These are phyloP conservation scores for Nevesoporus exiguus DNA, from an alignment of 768 basidiomycete genomes.

Conservation along the genomic window DNA sequence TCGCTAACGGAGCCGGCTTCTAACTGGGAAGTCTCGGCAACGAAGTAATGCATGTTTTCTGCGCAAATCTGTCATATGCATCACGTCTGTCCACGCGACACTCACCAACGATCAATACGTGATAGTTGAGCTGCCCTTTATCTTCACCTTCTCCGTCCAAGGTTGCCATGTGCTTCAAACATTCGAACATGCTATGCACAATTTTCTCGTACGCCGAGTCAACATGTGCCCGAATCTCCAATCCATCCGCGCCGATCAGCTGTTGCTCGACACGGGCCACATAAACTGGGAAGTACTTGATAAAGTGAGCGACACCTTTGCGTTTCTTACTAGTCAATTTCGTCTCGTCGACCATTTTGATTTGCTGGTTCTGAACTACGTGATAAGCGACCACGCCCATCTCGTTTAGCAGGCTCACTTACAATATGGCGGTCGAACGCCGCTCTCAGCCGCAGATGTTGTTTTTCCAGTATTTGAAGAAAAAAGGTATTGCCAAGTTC, in stretches of 20 bases:
- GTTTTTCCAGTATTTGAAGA: constrained; percentile 74
- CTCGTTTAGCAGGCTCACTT: constrained; percentile 21
- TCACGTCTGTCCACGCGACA: background rate
- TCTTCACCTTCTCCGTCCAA: constrained; percentile 91
- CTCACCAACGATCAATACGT: constrained; percentile 91
- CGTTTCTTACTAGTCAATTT: constrained; percentile 91
- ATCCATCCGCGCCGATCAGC: constrained; percentile 67
- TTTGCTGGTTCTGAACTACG: constrained; percentile 67
- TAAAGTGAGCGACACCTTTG: constrained; percentile 86
- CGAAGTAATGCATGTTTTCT: constrained; percentile 98
- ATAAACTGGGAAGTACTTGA: constrained; percentile 90
- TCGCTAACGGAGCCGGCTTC: constrained; percentile 57
- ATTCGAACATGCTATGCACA: constrained; percentile 88
- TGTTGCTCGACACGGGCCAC: constrained; percentile 81
- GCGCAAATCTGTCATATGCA: constrained; percentile 6
- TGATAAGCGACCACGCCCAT: background rate
- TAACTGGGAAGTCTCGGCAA: constrained; percentile 74
- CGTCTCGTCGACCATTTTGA: constrained; percentile 84
- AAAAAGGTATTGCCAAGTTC: constrained; percentile 75
- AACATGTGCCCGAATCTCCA: constrained; percentile 75
- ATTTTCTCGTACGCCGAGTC: constrained; percentile 86
- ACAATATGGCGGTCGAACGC: constrained; percentile 76
- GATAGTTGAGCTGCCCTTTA: constrained; percentile 95
- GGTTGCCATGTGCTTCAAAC: constrained; percentile 93
- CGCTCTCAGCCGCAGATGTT: constrained; percentile 72